A percentile compares a stretch with the other conserved stretches of the same genome.
These are phyloP conservation scores for Corymbia calophylla DNA, from an alignment of 441 rosid species.

Conservation along the genomic window DNA sequence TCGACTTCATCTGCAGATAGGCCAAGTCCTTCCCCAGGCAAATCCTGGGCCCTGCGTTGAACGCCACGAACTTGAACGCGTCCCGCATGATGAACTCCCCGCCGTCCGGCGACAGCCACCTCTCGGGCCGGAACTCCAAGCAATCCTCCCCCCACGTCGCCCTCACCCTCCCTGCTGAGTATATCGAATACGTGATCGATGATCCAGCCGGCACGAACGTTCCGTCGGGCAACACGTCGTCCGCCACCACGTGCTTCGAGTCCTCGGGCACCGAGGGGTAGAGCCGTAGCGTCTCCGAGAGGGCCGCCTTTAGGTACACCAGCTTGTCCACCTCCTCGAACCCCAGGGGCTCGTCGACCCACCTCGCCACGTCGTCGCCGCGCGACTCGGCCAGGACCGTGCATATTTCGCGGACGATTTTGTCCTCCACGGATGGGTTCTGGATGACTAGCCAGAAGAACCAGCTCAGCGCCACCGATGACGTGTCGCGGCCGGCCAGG, in stretches of 20 bases:
- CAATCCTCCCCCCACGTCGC: slow-evolving; percentile 92
- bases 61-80: slow-evolving; percentile 78
- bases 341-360: slow-evolving; percentile 63
- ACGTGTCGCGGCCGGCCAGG: slow-evolving; percentile 98
- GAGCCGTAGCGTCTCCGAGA: slow-evolving; percentile 78
- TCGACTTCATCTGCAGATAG: slow-evolving; percentile 90
- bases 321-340: slow-evolving; percentile 76
- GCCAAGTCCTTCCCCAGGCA: slow-evolving; percentile 87
- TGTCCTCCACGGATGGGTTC: slow-evolving; percentile 59
- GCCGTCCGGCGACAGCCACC: slow-evolving; percentile 79
- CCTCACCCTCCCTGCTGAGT: slow-evolving; percentile 84
- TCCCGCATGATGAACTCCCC: slow-evolving; percentile 46
- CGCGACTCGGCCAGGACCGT: slow-evolving; percentile 61
- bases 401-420: slow-evolving; percentile 55
- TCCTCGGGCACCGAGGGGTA: slow-evolving; percentile 97
- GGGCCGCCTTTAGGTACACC: slow-evolving; percentile 76
- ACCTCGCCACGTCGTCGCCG: slow-evolving; percentile 41
- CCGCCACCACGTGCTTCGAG: slow-evolving; percentile 76
- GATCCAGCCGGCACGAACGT: slow-evolving; percentile 94
- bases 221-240: slow-evolving; percentile 87
- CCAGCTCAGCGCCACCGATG: slow-evolving; percentile 90
- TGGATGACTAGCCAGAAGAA: slow-evolving; percentile 74
- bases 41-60: slow-evolving; percentile 89
- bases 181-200: slow-evolving; percentile 87
- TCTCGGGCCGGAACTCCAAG: slow-evolving; percentile 72